Conservation (phyloP, 257 asterid species). For the Penstemon barbatus region DNA sequence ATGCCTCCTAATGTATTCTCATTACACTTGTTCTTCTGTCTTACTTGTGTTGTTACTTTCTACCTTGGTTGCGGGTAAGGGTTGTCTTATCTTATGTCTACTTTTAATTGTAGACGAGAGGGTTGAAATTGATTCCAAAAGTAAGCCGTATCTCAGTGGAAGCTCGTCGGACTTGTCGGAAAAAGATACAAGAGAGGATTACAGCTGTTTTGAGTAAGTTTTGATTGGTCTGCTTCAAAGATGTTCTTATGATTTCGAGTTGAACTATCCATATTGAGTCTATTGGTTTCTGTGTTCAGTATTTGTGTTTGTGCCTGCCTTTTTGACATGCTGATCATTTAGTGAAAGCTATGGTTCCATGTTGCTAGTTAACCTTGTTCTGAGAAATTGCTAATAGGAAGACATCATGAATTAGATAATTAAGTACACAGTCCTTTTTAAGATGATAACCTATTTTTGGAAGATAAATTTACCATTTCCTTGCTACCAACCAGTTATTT, state of each 20-base stretch:
- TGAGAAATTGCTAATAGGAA: not conserved
- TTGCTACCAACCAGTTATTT: not conserved
- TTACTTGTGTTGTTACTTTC: not conserved
- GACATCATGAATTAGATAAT: not conserved
- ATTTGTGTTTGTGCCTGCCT: constrained; percentile 1
- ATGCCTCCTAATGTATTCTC: not conserved
- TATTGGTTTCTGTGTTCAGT: not conserved
- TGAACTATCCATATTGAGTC: constrained; percentile 9
- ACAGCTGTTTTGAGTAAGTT: constrained; percentile 61
- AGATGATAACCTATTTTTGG: not conserved
- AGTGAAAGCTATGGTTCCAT: not conserved
- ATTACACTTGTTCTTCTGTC: constrained; percentile 11
- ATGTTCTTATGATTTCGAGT: not conserved
- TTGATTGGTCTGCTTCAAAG: constrained; percentile 9
- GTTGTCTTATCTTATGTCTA: constrained; percentile 14
- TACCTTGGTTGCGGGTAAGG: constrained; percentile 4
- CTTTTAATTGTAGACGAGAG: constrained; percentile 66
- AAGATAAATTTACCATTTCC: not conserved
- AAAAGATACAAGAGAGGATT: constrained; percentile 86
- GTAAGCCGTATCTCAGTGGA: constrained; percentile 48
- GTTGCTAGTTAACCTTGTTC: constrained; percentile 11
- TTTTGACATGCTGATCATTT: constrained; percentile 1
- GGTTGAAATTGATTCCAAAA: constrained; percentile 71
- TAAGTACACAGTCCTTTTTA: not conserved
- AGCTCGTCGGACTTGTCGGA: constrained; percentile 66